Evolutionary conservation across 495 filamentous ascomycete genomes (phyloP), one percentile per base, ranked within the genome.

Genomic region (Hypoxylon crocopeplum): DNA sequence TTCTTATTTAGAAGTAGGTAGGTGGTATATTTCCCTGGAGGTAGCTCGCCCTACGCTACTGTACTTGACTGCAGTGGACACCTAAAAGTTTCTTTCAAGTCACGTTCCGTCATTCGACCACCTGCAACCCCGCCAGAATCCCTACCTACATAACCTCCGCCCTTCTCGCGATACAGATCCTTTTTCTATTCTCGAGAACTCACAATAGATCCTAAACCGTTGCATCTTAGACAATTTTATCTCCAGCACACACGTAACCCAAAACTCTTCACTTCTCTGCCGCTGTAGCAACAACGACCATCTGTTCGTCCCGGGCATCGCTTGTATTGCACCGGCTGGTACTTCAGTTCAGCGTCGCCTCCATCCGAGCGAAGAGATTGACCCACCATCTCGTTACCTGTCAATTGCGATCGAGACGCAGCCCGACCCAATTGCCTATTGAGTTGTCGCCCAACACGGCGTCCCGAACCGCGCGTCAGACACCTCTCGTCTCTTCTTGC

Each of bases 361-460:
- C 55, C 48, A 46, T 16, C 30, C 27, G 33, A 51, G 36, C 54
- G 46, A 37, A 56, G 32, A 46, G 45, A 68, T 56, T 56, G 57
- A 64, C 59, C 61, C 52, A 55, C 42, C 37, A 56, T 47, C 44
- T 60, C 57, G 56, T 56, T 44, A 61, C 51, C 59, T 58, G 53
- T 64, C 62, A 63, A 70, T 67, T 66, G 68, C 65, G 46, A 60
- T 59, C 48, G 61, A 68, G 51, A 60, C 46, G 56, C 49, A 66
- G 49, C 45, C 37, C 54, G 56, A 62, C 57, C 51, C 61, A 68
- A 59, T 64, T 59, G 51, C 39, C 39, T 57, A 58, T 62, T 63
- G 32, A 71, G 54, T 66, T 69, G 69, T 78, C 71, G 77, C 77
- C 77, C 77, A 79, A 74, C 72, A 80, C 77, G 77, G 77, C 76